Evolutionary conservation across 768 basidiomycete genomes (phyloP).

Genomic region (Naematelia encephala): DNA sequence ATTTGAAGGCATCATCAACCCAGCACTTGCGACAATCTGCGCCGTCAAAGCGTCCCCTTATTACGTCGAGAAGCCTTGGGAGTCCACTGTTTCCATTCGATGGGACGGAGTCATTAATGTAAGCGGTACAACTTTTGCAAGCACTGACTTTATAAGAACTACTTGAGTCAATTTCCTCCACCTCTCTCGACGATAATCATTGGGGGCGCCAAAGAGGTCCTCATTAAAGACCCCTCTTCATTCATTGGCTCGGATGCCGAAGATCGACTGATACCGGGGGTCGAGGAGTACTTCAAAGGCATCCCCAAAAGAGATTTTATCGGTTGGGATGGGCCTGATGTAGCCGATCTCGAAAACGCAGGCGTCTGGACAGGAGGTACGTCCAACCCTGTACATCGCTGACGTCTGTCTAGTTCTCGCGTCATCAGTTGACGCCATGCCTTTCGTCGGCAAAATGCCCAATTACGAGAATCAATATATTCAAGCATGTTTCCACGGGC

Average conservation of each 20-base stretch:
- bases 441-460: constrained; percentile 26
- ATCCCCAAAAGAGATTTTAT: constrained; percentile 19
- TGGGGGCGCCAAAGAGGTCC: constrained; percentile 27
- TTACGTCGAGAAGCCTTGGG: constrained; percentile 14
- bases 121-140: no score
- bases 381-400: constrained; percentile 5
- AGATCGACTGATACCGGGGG: constrained; percentile 19
- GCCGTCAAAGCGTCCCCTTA: constrained; percentile 27
- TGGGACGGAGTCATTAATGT: constrained; percentile 27
- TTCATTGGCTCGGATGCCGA: constrained; percentile 21
- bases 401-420: constrained; percentile 13
- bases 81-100: constrained; percentile 20
- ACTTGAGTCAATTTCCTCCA: constrained; percentile 21
- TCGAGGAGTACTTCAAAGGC: constrained; percentile 19
- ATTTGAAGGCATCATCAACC: constrained; percentile 16
- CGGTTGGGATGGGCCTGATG: constrained; percentile 18
- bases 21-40: constrained; percentile 20
- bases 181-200: constrained; percentile 29
- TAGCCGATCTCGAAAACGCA: constrained; percentile 20
- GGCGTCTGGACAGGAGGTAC: constrained; percentile 34
- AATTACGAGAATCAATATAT: constrained; percentile 20
- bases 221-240: constrained; percentile 10
- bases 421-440: constrained; percentile 20
- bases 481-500: constrained; percentile 23
- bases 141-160: constrained; percentile 15